Evolutionary conservation across 2,329 filamentous ascomycete genomes (phyloP).

Genomic region (Coniochaeta sp.): DNA sequence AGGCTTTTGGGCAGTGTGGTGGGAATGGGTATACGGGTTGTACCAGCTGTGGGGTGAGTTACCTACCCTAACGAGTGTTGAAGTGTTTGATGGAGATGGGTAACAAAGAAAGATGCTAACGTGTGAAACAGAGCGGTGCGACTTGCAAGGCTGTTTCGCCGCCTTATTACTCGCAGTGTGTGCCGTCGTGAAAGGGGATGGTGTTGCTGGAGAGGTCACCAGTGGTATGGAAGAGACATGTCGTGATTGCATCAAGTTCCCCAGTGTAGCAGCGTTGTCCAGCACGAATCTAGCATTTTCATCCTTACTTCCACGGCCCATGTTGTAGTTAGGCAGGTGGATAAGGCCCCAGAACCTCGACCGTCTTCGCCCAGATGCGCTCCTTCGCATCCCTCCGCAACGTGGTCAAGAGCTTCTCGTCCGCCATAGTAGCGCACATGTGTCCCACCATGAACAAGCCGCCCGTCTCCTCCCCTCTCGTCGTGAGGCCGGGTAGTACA

Average conservation of each 20-base stretch:
- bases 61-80: not conserved
- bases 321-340: not conserved
- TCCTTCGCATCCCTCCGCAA: conserved; percentile 21
- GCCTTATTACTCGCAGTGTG: conserved; percentile 19
- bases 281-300: not conserved
- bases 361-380: conserved; percentile 26
- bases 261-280: not conserved
- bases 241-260: not conserved
- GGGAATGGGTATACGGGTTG: conserved; percentile 17
- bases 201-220: not conserved
- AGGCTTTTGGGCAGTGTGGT: conserved; percentile 17
- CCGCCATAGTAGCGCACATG: conserved; percentile 23
- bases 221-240: not conserved
- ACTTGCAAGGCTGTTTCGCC: conserved; percentile 18
- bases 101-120: not conserved
- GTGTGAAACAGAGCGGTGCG: conserved; percentile 9
- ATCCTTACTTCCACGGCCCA: not conserved
- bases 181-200: not conserved
- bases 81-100: not conserved
- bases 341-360: conserved; percentile 17
- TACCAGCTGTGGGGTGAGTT: conserved; percentile 15
- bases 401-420: conserved; percentile 18
- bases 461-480: conserved; percentile 1
- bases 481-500: conserved; percentile 4
- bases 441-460: conserved; percentile 26